Evolutionary conservation across 1,284 basidiomycete species (phyloP).

Genomic region (Retiboletus flavoniger): DNA sequence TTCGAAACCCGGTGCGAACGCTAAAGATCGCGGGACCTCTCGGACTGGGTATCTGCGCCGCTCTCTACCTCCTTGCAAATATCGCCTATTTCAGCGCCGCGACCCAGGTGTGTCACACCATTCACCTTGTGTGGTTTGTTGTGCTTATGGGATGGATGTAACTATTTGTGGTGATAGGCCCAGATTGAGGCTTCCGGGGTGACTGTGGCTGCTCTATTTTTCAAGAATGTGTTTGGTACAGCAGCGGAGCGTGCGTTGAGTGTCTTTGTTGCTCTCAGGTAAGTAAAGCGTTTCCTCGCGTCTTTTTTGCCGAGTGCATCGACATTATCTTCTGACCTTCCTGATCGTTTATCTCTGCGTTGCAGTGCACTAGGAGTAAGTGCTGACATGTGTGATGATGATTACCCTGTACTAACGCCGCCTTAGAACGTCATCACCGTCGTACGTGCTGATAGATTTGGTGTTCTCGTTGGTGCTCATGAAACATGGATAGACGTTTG

Average conservation of each 20-base stretch:
- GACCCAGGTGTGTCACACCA: constrained; percentile 14
- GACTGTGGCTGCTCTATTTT: constrained; percentile 55
- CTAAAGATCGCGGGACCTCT: constrained; percentile 56
- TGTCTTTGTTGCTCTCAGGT: constrained; percentile 54
- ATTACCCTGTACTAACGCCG: constrained; percentile 5
- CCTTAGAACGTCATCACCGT: constrained; percentile 37
- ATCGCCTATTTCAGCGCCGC: constrained; percentile 50
- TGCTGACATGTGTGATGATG: neutral
- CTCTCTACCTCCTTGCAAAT: constrained; percentile 52
- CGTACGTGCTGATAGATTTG: constrained; percentile 16
- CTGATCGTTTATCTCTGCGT: neutral
- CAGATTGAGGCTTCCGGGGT: constrained; percentile 47
- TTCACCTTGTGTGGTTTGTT: neutral
- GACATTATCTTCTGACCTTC: neutral
- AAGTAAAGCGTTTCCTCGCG: neutral
- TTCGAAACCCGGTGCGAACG: constrained; percentile 50
- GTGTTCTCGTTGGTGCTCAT: neutral
- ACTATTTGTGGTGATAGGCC: constrained; percentile 24
- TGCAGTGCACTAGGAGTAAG: constrained; percentile 32
- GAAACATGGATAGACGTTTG: constrained; percentile 38
- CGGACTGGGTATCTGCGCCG: constrained; percentile 46
- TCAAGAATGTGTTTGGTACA: constrained; percentile 52
- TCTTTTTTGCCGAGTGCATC: neutral
- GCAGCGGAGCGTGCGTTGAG: constrained; percentile 48
- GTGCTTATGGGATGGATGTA: neutral